Evolutionary conservation across 2,329 filamentous ascomycete genomes (phyloP).

Genomic region (Cyclaneusma minus): DNA sequence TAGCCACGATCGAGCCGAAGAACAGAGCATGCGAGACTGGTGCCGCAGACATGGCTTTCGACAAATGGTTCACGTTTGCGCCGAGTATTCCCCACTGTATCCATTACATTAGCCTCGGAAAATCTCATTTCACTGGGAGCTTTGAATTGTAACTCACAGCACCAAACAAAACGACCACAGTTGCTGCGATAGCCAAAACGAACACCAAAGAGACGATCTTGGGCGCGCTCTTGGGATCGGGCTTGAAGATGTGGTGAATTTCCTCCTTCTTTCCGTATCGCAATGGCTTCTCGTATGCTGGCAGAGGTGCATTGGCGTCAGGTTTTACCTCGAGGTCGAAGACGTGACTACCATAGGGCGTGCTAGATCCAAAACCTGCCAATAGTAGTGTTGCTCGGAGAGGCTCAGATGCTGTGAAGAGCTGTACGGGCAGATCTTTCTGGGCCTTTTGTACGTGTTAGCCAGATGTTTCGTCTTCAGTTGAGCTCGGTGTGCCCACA

Average conservation of each 20-base stretch:
- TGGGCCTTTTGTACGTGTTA: slow-evolving; percentile 43
- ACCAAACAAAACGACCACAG: slow-evolving; percentile 58
- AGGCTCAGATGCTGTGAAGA: slow-evolving; percentile 51
- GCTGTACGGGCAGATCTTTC: slow-evolving; percentile 75
- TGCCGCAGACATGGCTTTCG: slow-evolving; percentile 58
- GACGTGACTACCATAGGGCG: slow-evolving; percentile 48
- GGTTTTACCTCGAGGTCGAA: slow-evolving; percentile 58
- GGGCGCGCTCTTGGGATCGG: slow-evolving; percentile 66
- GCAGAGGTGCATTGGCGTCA: slow-evolving; percentile 43
- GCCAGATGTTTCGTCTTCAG: slow-evolving; percentile 6
- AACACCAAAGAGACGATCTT: slow-evolving; percentile 69
- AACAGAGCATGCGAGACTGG: slow-evolving; percentile 74
- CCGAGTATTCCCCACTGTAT: slow-evolving; percentile 65
- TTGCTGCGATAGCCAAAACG: slow-evolving; percentile 52
- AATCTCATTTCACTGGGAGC: slow-evolving; percentile 1
- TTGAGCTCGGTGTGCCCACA: slow-evolving; percentile 35
- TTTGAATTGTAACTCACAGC: slow-evolving; percentile 35
- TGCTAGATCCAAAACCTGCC: slow-evolving; percentile 67
- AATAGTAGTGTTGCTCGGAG: slow-evolving; percentile 72
- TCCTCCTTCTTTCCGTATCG: slow-evolving; percentile 74
- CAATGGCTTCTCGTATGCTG: slow-evolving; percentile 49
- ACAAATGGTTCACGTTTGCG: slow-evolving; percentile 65
- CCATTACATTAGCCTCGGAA: slow-evolving; percentile 8
- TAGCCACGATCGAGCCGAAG: slow-evolving; percentile 69
- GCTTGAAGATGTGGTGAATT: slow-evolving; percentile 82